phyloP scores from a whole-genome alignment of 1,139 yeast genomes.

The Suhomyces yuchorum region DNA sequence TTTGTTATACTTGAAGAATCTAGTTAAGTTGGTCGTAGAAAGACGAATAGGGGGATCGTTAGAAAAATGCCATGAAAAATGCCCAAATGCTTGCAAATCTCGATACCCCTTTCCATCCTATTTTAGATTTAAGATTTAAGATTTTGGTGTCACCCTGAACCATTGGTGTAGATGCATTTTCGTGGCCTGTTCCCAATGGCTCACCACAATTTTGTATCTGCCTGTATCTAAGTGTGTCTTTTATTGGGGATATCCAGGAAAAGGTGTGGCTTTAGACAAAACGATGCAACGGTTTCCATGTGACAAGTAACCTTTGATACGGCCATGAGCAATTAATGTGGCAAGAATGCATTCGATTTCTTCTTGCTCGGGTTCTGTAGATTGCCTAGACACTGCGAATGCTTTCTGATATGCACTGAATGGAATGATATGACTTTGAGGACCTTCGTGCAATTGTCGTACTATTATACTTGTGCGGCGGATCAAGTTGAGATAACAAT shows the following conservation, averaged over 20 bases:
- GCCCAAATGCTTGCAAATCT: too few relatives aligned
- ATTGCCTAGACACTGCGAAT: slow-evolving; percentile 38
- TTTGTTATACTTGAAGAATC: too few relatives aligned
- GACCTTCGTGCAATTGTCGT: slow-evolving; percentile 27
- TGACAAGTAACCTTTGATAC: slow-evolving; percentile 80
- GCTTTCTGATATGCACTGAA: slow-evolving; percentile 51
- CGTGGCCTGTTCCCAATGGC: too few relatives aligned
- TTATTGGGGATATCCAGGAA: slow-evolving; percentile 36
- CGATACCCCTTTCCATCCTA: too few relatives aligned
- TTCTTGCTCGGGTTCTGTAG: slow-evolving; percentile 29
- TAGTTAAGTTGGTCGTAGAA: too few relatives aligned
- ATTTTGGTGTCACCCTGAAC: too few relatives aligned
- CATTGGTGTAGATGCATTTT: too few relatives aligned
- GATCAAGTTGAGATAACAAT: slow-evolving; percentile 56
- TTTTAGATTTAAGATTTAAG: too few relatives aligned
- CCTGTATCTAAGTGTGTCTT: not conserved
- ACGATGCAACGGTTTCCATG: slow-evolving; percentile 76
- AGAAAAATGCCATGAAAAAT: too few relatives aligned
- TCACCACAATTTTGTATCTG: too few relatives aligned
- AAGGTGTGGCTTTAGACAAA: slow-evolving; percentile 72
- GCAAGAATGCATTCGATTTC: slow-evolving; percentile 76
- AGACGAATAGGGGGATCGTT: too few relatives aligned
- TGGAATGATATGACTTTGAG: slow-evolving; percentile 43
- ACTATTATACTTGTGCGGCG: slow-evolving; percentile 47
- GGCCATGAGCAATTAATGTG: slow-evolving; percentile 60